phyloP scores from a whole-genome alignment of 1,284 basidiomycete genomes.

The Ustilago tritici region DNA sequence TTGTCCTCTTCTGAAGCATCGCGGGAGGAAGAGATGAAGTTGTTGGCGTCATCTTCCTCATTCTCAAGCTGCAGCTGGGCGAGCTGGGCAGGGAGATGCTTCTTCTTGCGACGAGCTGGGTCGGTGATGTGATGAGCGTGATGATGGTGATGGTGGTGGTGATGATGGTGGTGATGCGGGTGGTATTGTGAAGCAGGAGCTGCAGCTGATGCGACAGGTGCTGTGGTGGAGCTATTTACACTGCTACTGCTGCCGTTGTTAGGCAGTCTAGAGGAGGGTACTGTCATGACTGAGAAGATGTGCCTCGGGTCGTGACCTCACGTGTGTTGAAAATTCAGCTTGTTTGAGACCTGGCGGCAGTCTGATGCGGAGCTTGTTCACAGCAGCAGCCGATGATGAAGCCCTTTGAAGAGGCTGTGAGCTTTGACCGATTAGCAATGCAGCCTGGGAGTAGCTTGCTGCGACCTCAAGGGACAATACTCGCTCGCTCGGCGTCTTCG shows the following conservation, averaged over 20 bases:
- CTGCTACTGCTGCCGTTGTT: constrained; percentile 42
- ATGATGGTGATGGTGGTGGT: constrained; percentile 52
- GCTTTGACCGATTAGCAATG: too few species aligned
- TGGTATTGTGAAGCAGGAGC: constrained; percentile 9
- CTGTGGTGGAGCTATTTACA: constrained; percentile 25
- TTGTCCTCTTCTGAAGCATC: constrained; percentile 59
- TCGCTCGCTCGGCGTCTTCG: background rate
- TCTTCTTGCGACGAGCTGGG: constrained; percentile 52
- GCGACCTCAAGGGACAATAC: too few species aligned
- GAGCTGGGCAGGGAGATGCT: constrained; percentile 50
- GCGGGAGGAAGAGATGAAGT: constrained; percentile 52
- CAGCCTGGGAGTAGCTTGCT: too few species aligned
- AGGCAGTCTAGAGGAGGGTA: constrained; percentile 23
- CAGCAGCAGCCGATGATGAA: background rate
- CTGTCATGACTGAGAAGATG: constrained; percentile 4
- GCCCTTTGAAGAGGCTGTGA: background rate
- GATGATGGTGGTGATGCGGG: constrained; percentile 25
- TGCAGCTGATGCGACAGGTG: constrained; percentile 11
- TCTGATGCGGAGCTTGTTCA: background rate
- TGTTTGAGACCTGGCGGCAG: background rate
- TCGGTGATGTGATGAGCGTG: constrained; percentile 52
- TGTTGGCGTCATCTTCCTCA: constrained; percentile 42
- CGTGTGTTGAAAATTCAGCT: background rate
- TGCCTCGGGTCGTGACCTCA: background rate
- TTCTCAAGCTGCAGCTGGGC: constrained; percentile 52